Base-by-base conservation (phyloP, 306 rosid genomes). In the Vachellia collinsii region DNA sequence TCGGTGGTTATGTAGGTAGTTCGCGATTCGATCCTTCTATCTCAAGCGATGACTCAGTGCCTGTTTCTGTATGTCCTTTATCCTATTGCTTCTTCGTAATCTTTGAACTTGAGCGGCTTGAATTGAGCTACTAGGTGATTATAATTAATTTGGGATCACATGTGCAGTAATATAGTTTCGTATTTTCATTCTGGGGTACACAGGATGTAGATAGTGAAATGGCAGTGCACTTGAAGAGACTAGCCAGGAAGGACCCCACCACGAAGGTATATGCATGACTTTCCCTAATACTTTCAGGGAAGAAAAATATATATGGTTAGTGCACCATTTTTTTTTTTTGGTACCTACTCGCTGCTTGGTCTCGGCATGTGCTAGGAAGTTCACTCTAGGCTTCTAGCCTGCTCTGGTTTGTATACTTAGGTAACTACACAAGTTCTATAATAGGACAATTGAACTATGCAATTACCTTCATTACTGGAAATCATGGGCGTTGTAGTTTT, bases 121-220 rank as follows among this genome's bases (percentile, higher is more conserved):
- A 68, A 43, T 70, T 81, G 56, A 74, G 75, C 36, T 70, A 54
- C 23, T 23, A 16, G 37, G 67, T 47, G 68, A 75, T 79, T 8
- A 48, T 23, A 42, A 53, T 72, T 42, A 67, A 11, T 11, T 76
- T 50, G 50, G 54, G n/a, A 36, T 53, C n/a, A 53, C 10, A 11
- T 13, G 3, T 23, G 7, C 22, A 23, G n/a, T 61, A 5, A 51
- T 67, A 36, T 65, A 38, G 22, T 36, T 4, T 70, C 44, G 8
- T 25, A 44, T 74, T 20, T 16, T 83, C 63, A 36, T 43, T 66
- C 44, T 80, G 2, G 74, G 62, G 67, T 11, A 77, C 67, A 25
- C 85, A 94, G 99, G 99, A 94, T 68, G 80, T 91, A 65, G 99
- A 94, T 83, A 77, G 97, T 76, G 99, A 94, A 86, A 75, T 93